Evolutionary conservation across 2,329 filamentous ascomycete genomes (phyloP).

Genomic region (Bisporella sp.): DNA sequence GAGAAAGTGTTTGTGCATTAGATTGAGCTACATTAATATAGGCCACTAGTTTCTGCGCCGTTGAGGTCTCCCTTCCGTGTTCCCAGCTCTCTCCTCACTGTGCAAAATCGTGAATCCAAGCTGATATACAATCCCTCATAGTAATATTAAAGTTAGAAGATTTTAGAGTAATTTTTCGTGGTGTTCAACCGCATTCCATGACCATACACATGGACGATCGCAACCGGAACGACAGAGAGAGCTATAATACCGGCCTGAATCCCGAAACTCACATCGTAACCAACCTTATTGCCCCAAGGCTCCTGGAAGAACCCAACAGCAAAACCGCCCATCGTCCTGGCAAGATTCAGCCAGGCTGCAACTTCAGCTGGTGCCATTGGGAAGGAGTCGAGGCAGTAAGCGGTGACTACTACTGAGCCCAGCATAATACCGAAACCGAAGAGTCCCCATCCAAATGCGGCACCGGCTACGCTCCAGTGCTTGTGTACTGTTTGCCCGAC

Average conservation of each 20-base stretch:
- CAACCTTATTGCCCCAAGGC: constrained; percentile 13
- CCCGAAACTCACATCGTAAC: constrained; percentile 17
- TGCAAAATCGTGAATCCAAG: too few species aligned
- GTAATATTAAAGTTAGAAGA: too few species aligned
- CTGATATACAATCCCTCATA: too few species aligned
- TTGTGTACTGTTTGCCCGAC: constrained; percentile 15
- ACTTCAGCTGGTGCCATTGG: constrained; percentile 16
- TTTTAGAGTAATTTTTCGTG: too few species aligned
- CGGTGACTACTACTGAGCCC: constrained; percentile 14
- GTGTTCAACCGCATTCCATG: too few species aligned
- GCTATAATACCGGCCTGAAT: constrained; percentile 8
- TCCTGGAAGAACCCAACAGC: constrained; percentile 19
- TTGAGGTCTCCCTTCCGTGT: too few species aligned
- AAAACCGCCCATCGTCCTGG: constrained; percentile 16
- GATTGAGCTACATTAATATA: too few species aligned
- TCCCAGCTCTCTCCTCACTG: too few species aligned
- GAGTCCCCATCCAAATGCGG: constrained; percentile 20
- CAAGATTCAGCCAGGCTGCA: constrained; percentile 14
- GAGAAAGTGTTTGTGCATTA: too few species aligned
- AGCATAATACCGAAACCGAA: constrained; percentile 18
- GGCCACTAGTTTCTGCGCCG: too few species aligned
- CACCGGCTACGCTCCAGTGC: constrained; percentile 9
- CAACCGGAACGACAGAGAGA: too few species aligned
- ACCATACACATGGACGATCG: too few species aligned
- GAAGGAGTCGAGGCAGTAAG: constrained; percentile 16